Evolutionary conservation across 345 rosid species (phyloP).

Genomic region (Eucalyptus decipiens): DNA sequence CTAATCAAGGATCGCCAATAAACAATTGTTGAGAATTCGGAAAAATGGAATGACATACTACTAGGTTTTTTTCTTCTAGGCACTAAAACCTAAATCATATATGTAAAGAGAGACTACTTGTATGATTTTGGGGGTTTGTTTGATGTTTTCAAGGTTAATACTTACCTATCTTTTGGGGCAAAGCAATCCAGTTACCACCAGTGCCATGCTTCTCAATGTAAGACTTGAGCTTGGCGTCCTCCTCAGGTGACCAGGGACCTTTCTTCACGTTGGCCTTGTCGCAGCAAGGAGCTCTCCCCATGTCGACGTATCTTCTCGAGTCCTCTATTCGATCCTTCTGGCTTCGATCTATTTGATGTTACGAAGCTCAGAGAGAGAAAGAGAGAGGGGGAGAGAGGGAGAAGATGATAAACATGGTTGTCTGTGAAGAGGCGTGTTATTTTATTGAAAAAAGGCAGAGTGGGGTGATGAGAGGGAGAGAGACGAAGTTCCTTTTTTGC

Average conservation of each 20-base stretch:
- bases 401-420: background rate
- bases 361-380: background rate
- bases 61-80: background rate
- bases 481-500: background rate
- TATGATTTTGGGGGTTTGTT: background rate
- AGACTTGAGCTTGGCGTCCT: conserved; percentile 64
- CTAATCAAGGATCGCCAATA: conserved; percentile 1
- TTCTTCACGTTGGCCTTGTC: conserved; percentile 79
- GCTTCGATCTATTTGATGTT: background rate
- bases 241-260: conserved; percentile 93
- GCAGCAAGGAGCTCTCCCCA: conserved; percentile 93
- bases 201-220: conserved; percentile 59
- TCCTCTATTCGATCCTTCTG: background rate
- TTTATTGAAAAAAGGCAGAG: background rate
- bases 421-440: background rate
- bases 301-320: background rate
- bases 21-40: background rate
- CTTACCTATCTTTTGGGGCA: conserved; percentile 66
- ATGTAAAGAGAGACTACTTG: background rate
- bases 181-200: conserved; percentile 78
- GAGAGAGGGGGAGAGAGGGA: background rate
- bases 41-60: background rate
- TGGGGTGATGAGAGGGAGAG: background rate
- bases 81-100: background rate
- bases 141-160: background rate